These are phyloP conservation scores for Candida krabiensis DNA, from an alignment of 805 yeast species.

Conservation along the genomic window DNA sequence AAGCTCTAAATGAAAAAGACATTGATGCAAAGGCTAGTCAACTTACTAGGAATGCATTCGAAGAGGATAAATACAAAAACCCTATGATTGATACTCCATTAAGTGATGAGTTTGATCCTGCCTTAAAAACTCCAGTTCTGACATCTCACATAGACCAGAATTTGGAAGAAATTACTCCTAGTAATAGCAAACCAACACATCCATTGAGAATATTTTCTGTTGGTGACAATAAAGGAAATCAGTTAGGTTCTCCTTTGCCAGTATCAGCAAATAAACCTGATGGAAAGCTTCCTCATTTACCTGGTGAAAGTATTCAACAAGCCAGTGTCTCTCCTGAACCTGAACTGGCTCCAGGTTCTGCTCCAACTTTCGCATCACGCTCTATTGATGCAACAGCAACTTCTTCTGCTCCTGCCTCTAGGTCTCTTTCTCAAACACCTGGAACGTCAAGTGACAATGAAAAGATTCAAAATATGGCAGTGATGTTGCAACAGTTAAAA, in stretches of 20 bases:
- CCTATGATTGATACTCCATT: slow-evolving; percentile 20
- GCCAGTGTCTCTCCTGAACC: too few species aligned
- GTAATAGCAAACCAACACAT: slow-evolving; percentile 17
- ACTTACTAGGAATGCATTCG: background rate
- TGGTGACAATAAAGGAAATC: slow-evolving; percentile 2
- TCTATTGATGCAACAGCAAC: background rate
- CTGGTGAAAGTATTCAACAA: background rate
- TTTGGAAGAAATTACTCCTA: slow-evolving; percentile 11
- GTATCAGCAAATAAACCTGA: background rate
- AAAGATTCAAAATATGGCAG: slow-evolving; percentile 23
- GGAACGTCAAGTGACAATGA: slow-evolving; percentile 13
- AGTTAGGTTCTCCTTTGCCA: slow-evolving; percentile 19
- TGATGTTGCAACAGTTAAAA: slow-evolving; percentile 36
- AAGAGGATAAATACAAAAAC: slow-evolving; percentile 8
- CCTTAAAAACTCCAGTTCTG: slow-evolving; percentile 8
- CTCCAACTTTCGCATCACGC: background rate
- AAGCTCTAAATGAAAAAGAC: background rate
- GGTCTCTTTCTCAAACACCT: background rate
- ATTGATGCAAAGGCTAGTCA: background rate
- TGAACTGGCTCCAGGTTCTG: slow-evolving; percentile 1
- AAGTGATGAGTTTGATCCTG: slow-evolving; percentile 8
- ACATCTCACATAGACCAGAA: slow-evolving; percentile 1
- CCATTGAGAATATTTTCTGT: slow-evolving; percentile 16
- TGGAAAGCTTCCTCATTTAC: background rate
- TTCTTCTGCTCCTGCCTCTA: background rate